phyloP scores from a whole-genome alignment of 1,284 basidiomycete species.

The Ceratobasidium sp. region DNA sequence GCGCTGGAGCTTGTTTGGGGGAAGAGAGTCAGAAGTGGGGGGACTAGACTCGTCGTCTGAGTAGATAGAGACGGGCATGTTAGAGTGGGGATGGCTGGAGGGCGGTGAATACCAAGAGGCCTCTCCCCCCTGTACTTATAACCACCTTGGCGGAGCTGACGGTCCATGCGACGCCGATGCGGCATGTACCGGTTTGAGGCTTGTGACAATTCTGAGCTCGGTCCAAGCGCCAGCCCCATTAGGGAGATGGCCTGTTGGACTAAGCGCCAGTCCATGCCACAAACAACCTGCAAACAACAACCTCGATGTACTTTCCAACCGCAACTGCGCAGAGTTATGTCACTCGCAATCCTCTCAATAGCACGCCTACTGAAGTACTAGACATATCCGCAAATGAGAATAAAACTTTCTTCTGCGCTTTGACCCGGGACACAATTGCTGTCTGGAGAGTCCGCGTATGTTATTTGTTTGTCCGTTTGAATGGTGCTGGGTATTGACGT shows the following conservation, averaged over 20 bases:
- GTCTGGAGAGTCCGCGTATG: constrained; percentile 88
- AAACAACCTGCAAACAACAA: constrained; percentile 28
- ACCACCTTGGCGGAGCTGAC: constrained; percentile 4
- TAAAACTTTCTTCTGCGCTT: constrained; percentile 80
- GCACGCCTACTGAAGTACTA: constrained; percentile 68
- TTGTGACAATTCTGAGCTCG: constrained; percentile 24
- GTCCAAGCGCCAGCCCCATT: constrained; percentile 24
- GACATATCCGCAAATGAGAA: constrained; percentile 72
- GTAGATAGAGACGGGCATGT: constrained; percentile 32
- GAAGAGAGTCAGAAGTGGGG: background rate
- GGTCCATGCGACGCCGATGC: constrained; percentile 14
- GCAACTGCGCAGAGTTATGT: constrained; percentile 77
- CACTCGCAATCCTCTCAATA: constrained; percentile 54
- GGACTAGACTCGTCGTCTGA: constrained; percentile 16
- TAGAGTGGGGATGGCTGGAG: background rate
- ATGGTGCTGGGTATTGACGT: constrained; percentile 29
- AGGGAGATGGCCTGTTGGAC: background rate
- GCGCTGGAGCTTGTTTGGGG: constrained; percentile 9
- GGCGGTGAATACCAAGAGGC: background rate
- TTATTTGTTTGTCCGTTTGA: constrained; percentile 47
- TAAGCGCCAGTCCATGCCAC: constrained; percentile 17
- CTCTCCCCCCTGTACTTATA: constrained; percentile 16
- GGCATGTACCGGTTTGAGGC: constrained; percentile 1
- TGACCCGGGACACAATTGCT: constrained; percentile 73
- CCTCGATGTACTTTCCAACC: constrained; percentile 82